These are phyloP conservation scores for Stropharia rugosoannulata DNA, from an alignment of 768 basidiomycete genomes.

Conservation along the genomic window DNA sequence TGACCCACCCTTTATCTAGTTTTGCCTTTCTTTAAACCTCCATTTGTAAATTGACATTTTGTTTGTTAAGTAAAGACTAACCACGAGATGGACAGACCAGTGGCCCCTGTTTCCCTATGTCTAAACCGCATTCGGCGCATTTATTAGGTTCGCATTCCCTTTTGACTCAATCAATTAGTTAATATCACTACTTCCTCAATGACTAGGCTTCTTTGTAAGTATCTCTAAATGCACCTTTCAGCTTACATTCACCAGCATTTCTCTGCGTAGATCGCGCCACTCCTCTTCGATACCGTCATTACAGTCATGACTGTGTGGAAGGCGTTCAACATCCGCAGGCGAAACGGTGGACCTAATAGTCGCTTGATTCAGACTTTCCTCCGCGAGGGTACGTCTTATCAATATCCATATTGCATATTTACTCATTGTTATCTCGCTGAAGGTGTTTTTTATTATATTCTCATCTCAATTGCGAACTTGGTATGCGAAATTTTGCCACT, in stretches of 20 bases:
- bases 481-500: constrained; percentile 22
- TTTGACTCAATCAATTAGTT: constrained; percentile 1
- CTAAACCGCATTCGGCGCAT: constrained; percentile 82
- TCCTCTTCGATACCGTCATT: constrained; percentile 78
- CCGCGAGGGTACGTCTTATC: constrained; percentile 58
- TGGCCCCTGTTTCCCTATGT: constrained; percentile 80
- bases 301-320: constrained; percentile 82
- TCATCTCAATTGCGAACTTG: constrained; percentile 86
- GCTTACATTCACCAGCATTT: constrained; percentile 3
- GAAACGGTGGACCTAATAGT: constrained; percentile 74
- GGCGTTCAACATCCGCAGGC: constrained; percentile 73
- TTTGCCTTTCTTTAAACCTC: constrained; percentile 63
- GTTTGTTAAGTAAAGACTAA: neutral
- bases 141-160: constrained; percentile 55
- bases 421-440: neutral
- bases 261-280: constrained; percentile 66
- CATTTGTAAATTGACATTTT: constrained; percentile 42
- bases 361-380: constrained; percentile 82
- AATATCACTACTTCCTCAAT: constrained; percentile 10
- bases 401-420: neutral
- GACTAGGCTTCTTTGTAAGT: constrained; percentile 57
- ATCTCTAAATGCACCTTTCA: neutral
- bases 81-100: constrained; percentile 28
- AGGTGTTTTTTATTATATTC: constrained; percentile 83
- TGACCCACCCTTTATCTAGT: constrained; percentile 36